Evolutionary conservation across 1,284 basidiomycete species (phyloP), one percentile per base, ranked within the genome.

Genomic region (Ganoderma resinaceum): DNA sequence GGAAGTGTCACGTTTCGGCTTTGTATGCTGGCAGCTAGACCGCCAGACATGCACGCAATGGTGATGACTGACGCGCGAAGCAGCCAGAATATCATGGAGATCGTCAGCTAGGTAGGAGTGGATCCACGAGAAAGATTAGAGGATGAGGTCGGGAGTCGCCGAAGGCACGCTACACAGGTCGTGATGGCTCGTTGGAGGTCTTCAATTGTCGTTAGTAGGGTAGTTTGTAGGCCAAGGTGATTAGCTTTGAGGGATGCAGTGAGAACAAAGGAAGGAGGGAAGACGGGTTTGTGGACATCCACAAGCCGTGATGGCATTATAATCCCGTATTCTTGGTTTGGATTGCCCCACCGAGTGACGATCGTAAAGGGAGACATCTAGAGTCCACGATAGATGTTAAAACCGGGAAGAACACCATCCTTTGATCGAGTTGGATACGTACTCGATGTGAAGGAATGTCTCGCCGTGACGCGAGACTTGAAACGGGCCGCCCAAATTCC

Each of bases 1-100:
- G 89, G 89, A 16, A 90, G 76, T 7, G 68, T 40, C 18, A 91
- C 76, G 49, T 74, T 76, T 3, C 81, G 76, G n/a, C 80, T 77
- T 76, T 91, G 89, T 5, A 64, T 71, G 7, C 62, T 49, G 3
- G 70, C 79, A 2, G 73, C 82, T 9, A 72, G 60, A n/a, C 67
- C 52, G 63, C 66, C 46, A 59, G 67, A 66, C 58, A 69, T 67
- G 65, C 76, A 70, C 61, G 68, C 72, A 58, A 78, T 60, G 23
- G 70, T 66, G 40, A 76, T 63, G 29, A 71, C 70, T 38, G 73
- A 61, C 4, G 67, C 58, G 55, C 72, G 60, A 57, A 75, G 62
- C 57, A 61, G 65, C 65, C 64, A 61, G 37, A 61, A 65, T 52
- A 68, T 67, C 75, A 76, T 75, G 11, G 7, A 49, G 43, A 23